Evolutionary conservation across 345 rosid species (phyloP).

Genomic region (Corymbia maculata): DNA sequence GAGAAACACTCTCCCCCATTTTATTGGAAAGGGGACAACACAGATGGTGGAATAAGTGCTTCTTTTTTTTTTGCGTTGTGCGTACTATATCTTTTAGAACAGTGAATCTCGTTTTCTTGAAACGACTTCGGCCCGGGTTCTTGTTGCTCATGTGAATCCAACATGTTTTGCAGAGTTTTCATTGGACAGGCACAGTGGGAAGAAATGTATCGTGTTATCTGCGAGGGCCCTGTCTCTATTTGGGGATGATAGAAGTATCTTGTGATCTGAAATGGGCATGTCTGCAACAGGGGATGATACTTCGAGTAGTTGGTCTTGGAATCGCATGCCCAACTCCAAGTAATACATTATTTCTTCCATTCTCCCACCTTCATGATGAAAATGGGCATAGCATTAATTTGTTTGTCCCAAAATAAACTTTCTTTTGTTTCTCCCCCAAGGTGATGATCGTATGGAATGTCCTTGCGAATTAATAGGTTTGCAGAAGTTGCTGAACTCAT

Average conservation of each 20-base stretch:
- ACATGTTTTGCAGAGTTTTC: not conserved
- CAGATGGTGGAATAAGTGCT: not conserved
- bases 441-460: not conserved
- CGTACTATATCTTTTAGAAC: not conserved
- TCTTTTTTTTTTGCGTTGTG: not conserved
- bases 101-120: not conserved
- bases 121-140: rapidly evolving
- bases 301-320: not conserved
- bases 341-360: not conserved
- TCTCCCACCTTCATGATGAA: not conserved
- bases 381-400: not conserved
- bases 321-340: not conserved
- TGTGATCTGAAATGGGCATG: not conserved
- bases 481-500: not conserved
- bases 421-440: not conserved
- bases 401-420: not conserved
- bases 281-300: not conserved
- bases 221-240: not conserved
- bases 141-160: not conserved
- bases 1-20: not conserved
- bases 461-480: not conserved
- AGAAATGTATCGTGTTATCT: not conserved
- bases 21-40: not conserved
- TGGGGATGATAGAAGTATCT: not conserved
- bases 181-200: rapidly evolving